Base-by-base conservation (phyloP, 2,329 filamentous ascomycete genomes). In the Pseudogymnoascus destructans region DNA sequence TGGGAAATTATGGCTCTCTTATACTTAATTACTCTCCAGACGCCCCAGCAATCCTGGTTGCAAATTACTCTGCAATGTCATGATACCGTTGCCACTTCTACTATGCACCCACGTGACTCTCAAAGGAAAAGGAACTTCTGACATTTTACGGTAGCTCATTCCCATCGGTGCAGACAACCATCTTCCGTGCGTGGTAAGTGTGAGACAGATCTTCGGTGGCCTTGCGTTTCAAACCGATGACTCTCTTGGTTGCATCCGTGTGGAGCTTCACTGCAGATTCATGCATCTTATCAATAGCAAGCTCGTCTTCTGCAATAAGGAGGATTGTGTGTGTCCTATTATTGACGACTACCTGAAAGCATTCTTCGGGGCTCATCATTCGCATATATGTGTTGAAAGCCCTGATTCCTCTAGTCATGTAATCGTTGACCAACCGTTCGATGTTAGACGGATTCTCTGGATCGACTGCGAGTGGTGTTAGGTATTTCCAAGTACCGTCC, bases 391-490 rank as follows among this genome's bases (percentile, higher is more conserved):
- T 55, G 32, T 33, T 33, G 27, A 27, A 55, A 27, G 23, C 32
- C 27, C 3, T 27, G n/a, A 55, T 25, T 19, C 52, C 52, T 33
- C 10, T 5, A 13, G 23, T 27, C 27, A 33, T 33, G 52, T 55
- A 55, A 15, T 55, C 17, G 11, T 27, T 33, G 6, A 21, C 54
- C 17, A 56, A 27, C 27, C 46, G 46, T 32, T 54, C 10, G 46
- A 54, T 32, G 23, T 54, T 32, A 27, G 46, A 54, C 17, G 46
- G 27, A 54, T 54, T 13, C 23, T 15, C 7, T 54, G 10, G 27
- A 32, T 54, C 46, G 15, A 54, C 46, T 27, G 15, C 46, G 46
- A 54, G 19, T 25, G 46, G 46, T 54, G 46, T 25, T 54, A 54
- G 46, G 46, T 54, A 25, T 32, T 32, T 54, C 46, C 6, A 54